A percentile compares a stretch with the other conserved stretches of the same genome.
phyloP scores from a whole-genome alignment of 2,329 filamentous ascomycete genomes.

The Hymenoscyphus salicellus region DNA sequence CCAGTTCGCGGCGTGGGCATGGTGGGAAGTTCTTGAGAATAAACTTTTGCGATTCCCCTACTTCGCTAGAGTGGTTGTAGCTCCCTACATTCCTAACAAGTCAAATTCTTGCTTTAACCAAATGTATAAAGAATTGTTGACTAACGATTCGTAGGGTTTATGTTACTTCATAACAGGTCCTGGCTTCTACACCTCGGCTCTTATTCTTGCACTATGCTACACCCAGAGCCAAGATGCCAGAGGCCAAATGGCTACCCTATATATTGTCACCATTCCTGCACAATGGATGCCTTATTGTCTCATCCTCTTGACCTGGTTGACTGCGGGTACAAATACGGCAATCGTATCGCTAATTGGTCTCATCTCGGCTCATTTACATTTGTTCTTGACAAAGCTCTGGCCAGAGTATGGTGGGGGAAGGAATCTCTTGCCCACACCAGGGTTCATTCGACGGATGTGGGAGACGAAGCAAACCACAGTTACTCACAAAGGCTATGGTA shows the following conservation, averaged over 20 bases:
- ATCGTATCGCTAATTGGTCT: slow-evolving; percentile 72
- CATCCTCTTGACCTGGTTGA: slow-evolving; percentile 70
- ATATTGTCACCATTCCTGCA: slow-evolving; percentile 78
- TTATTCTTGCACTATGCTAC: slow-evolving; percentile 78
- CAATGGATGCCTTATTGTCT: slow-evolving; percentile 79
- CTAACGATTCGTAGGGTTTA: slow-evolving; percentile 44
- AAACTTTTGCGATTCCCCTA: slow-evolving; percentile 44
- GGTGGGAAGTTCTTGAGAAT: slow-evolving; percentile 54
- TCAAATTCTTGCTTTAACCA: not conserved
- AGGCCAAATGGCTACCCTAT: slow-evolving; percentile 71
- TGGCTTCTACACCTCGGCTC: slow-evolving; percentile 55
- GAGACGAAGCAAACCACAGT: slow-evolving; percentile 44
- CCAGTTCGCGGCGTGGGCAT: slow-evolving; percentile 52
- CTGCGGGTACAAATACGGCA: slow-evolving; percentile 55
- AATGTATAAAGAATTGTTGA: not conserved
- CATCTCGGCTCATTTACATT: slow-evolving; percentile 81
- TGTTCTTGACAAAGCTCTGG: slow-evolving; percentile 85
- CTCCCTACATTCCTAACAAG: slow-evolving; percentile 36
- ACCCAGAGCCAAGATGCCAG: slow-evolving; percentile 84
- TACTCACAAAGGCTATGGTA: slow-evolving; percentile 58
- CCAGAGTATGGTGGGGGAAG: slow-evolving; percentile 82
- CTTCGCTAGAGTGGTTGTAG: slow-evolving; percentile 38
- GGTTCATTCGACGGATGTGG: slow-evolving; percentile 67
- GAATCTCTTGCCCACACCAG: slow-evolving; percentile 73
- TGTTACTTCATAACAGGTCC: slow-evolving; percentile 50